Base-by-base conservation (phyloP, 2,329 filamentous ascomycete species). In the Aspergillus piperis region DNA sequence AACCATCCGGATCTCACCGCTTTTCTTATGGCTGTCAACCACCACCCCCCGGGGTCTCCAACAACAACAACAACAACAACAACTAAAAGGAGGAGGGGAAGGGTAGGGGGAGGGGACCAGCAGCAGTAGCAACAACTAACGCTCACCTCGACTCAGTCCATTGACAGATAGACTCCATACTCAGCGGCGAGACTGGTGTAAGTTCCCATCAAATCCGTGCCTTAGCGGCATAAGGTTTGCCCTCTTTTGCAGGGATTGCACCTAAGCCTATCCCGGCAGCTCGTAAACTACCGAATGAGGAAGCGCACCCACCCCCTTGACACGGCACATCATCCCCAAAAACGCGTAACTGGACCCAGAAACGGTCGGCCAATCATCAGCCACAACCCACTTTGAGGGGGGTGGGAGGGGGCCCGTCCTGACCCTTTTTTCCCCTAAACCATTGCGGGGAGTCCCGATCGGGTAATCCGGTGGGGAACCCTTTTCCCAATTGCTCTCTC, bases 271-370 rank as follows among this genome's bases (percentile, higher is more conserved):
- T 65, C 64, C 48, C 58, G 63, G 65, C 56, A 66, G 58, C 52
- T 65, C 59, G 63, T 57, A 52, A 32, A 57, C 53, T 66, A 39
- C 66, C 54, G 15, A 42, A 59, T 58, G 48, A 55, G 64, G 63
- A 11, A 63, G 41, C 49, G 47, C 49, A 52, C 21, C 60, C 30
- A 13, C 41, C 51, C 44, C 47, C 47, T 61, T 53, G 57, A 64
- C 66, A 64, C 66, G 66, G 65, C 64, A 67, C 62, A 68, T 67
- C 64, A 62, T 68, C 59, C 58, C 62, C 61, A 60, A 59, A 66
- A 65, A 66, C 64, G 66, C 66, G 66, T 68, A 66, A 68, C 63
- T 36, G 56, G 51, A 32, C 55, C 39, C 58, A 55, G 50, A 49
- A 23, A 21, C 30, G 23, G 32, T n/a, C 8, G 25, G 25, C 65